phyloP scores from a whole-genome alignment of 768 basidiomycete species.

The Arthromyces matolae region DNA sequence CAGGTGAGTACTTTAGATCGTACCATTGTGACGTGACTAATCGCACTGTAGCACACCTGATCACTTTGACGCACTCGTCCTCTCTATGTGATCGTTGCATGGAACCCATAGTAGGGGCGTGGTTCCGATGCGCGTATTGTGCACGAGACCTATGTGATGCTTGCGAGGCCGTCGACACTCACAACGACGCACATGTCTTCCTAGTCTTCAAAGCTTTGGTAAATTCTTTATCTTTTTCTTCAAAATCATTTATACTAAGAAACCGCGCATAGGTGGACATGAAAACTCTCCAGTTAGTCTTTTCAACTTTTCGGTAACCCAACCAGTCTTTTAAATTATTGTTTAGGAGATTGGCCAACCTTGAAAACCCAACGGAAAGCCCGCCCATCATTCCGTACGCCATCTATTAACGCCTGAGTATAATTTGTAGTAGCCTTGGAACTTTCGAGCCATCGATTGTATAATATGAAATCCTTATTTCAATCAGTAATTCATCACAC shows the following conservation, averaged over 20 bases:
- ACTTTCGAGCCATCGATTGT: no score
- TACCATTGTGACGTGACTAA: conserved; percentile 1
- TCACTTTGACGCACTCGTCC: conserved; percentile 52
- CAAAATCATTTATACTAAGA: no score
- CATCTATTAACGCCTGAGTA: no score
- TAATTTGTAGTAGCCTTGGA: no score
- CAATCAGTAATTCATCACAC: no score
- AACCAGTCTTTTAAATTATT: background rate
- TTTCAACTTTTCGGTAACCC: background rate
- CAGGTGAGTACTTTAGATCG: conserved; percentile 39
- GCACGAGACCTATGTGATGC: conserved; percentile 80
- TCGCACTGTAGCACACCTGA: conserved; percentile 53
- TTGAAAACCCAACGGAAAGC: conserved; percentile 50
- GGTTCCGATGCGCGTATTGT: conserved; percentile 91
- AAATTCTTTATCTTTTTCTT: conserved; percentile 18
- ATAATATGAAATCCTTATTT: no score
- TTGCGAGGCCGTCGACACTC: conserved; percentile 79
- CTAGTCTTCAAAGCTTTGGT: conserved; percentile 85
- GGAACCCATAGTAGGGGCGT: conserved; percentile 76
- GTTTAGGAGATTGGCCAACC: conserved; percentile 47
- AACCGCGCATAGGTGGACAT: conserved; percentile 62
- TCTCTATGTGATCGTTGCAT: conserved; percentile 89
- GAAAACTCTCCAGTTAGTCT: conserved; percentile 59
- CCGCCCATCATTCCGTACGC: conserved; percentile 62
- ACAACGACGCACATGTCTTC: conserved; percentile 80